A percentile compares a stretch with the other conserved stretches of the same genome.
These are phyloP conservation scores for Cryptosporidium meleagridis DNA, from an alignment of 169 alveolate genomes.

Conservation along the genomic window DNA sequence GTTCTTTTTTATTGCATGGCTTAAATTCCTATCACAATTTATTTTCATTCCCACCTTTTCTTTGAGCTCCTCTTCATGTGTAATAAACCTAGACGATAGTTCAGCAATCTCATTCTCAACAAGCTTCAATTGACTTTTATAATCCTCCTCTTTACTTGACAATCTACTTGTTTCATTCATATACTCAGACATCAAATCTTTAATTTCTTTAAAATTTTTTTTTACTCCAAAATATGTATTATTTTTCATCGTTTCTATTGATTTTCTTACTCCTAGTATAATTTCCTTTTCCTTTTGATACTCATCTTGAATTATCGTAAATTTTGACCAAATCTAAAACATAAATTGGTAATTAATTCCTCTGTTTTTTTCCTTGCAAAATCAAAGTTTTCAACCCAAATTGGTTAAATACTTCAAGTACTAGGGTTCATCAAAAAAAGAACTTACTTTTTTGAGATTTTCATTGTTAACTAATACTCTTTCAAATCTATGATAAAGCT, in stretches of 20 bases:
- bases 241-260: background rate
- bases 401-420: background rate
- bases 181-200: background rate
- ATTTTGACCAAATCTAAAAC: constrained; percentile 20
- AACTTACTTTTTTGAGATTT: constrained; percentile 59
- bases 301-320: background rate
- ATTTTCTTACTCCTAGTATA: background rate
- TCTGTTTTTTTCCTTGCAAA: background rate
- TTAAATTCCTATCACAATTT: background rate
- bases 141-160: background rate
- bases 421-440: background rate
- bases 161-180: constrained; percentile 1
- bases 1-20: background rate
- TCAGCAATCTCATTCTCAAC: background rate
- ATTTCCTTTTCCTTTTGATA: constrained; percentile 15
- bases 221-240: background rate
- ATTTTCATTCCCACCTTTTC: constrained; percentile 2
- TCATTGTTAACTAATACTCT: constrained; percentile 34
- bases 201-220: background rate
- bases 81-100: background rate
- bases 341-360: background rate
- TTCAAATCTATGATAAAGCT: constrained; percentile 42
- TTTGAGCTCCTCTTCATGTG: background rate
- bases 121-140: background rate
- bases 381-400: background rate